Percentiles rank a stretch among this genome's conserved stretches.
phyloP scores from a whole-genome alignment of 805 yeast genomes.

The Candida easanensis region DNA sequence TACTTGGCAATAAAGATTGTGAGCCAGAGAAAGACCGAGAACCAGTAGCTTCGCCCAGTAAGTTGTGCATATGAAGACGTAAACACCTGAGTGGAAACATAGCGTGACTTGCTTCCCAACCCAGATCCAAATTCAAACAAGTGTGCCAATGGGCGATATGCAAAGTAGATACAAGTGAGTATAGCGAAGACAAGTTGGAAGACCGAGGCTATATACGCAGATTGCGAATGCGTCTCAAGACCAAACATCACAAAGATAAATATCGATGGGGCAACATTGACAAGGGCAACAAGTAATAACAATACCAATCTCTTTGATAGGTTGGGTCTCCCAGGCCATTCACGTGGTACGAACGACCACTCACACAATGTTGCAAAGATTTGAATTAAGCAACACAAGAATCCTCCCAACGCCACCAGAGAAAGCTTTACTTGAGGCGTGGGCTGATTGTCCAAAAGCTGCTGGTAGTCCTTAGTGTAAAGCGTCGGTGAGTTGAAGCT shows the following conservation, averaged over 20 bases:
- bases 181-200: slow-evolving; percentile 58
- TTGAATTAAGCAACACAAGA: slow-evolving; percentile 56
- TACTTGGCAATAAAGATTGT: slow-evolving; percentile 66
- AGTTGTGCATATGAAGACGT: slow-evolving; percentile 57
- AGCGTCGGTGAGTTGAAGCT: slow-evolving; percentile 66
- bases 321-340: slow-evolving; percentile 71
- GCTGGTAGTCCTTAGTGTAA: slow-evolving; percentile 58
- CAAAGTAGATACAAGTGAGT: slow-evolving; percentile 50
- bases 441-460: slow-evolving; percentile 57
- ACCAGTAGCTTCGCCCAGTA: slow-evolving; percentile 49
- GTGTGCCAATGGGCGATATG: slow-evolving; percentile 57
- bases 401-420: slow-evolving; percentile 66
- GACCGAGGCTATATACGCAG: slow-evolving; percentile 44
- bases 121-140: slow-evolving; percentile 38
- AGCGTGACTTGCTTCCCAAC: slow-evolving; percentile 40
- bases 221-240: slow-evolving; percentile 33
- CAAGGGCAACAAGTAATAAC: slow-evolving; percentile 39
- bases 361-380: slow-evolving; percentile 59
- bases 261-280: slow-evolving; percentile 51
- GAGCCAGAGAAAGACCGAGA: slow-evolving; percentile 68
- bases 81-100: slow-evolving; percentile 54
- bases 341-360: slow-evolving; percentile 61
- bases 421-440: slow-evolving; percentile 52
- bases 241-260: slow-evolving; percentile 46
- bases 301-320: slow-evolving; percentile 45